Evolutionary conservation across 2,329 filamentous ascomycete species (phyloP).

Genomic region (Shiraia sp.): DNA sequence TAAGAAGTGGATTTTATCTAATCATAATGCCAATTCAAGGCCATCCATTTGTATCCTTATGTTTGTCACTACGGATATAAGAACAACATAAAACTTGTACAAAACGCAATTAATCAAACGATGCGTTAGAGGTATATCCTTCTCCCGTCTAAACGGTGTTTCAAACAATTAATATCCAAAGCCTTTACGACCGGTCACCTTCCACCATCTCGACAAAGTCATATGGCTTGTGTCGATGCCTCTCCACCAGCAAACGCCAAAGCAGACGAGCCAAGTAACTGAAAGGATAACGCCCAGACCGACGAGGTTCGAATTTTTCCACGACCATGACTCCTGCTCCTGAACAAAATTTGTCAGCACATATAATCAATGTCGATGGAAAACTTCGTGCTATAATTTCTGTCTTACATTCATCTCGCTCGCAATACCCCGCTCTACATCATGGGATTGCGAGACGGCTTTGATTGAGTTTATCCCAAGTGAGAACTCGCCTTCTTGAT

Average conservation of each 20-base stretch:
- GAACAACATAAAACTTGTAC: too few species aligned
- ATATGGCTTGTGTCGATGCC: constrained; percentile 27
- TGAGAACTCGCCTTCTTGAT: constrained; percentile 70
- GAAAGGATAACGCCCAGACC: constrained; percentile 26
- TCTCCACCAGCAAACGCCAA: constrained; percentile 28
- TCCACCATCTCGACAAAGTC: constrained; percentile 26
- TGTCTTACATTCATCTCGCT: constrained; percentile 11
- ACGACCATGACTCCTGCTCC: constrained; percentile 26
- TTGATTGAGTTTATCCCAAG: constrained; percentile 61
- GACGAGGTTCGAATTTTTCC: constrained; percentile 31
- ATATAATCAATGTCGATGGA: not conserved
- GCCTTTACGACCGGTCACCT: constrained; percentile 3
- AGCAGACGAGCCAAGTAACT: constrained; percentile 24
- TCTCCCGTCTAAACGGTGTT: not conserved
- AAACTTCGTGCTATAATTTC: not conserved
- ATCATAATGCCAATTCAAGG: too few species aligned
- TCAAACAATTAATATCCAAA: not conserved
- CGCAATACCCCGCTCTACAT: constrained; percentile 30
- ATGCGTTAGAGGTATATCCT: not conserved
- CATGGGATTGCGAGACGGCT: constrained; percentile 41
- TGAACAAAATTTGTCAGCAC: constrained; percentile 11
- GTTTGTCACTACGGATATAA: too few species aligned
- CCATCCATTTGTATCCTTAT: too few species aligned
- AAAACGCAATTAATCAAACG: not conserved
- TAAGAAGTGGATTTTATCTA: too few species aligned